Base-by-base conservation (phyloP, 768 basidiomycete genomes). In the Russula ochroleuca region DNA sequence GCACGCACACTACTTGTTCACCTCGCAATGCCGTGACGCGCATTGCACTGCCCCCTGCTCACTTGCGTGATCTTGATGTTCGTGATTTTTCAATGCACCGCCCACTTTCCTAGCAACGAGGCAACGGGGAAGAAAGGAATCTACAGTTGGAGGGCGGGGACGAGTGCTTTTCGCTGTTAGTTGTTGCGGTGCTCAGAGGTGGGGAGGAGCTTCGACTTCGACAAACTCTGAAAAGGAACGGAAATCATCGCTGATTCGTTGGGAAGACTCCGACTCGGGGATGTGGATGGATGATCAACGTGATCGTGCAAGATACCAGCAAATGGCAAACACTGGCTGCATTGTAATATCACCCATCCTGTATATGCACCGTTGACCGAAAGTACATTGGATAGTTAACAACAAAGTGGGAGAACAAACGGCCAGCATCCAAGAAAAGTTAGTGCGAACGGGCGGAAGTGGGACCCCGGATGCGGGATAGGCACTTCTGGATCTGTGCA, bases 401-500 rank as follows among this genome's bases (percentile, higher is more conserved):
- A 47, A 35, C 45, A 14, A 23, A 35, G 10, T 37, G 33, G 21
- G 7, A 48, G 35, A 13, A 35, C 31, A 57, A 35, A 50, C 1
- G 49, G 15, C 8, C 28, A 9, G 28, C 19, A 33, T 51, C 17
- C 8, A 5, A 14, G 21, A 48, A 5, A 48, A 48, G 35, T 35
- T 35, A 35, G 28, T 5, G 28, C 5, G 2, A 5, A 35, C 35
- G 10, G 23, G 49, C 15, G 53, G 17, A 37, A 45, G 59, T 21
- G 40, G 63, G 58, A 60, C 53, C 59, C 53, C 58, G 62, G 56
- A 51, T 41, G 51, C 31, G 15, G 54, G 59, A 56, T 51, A 13
- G 59, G 4, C 57, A 31, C 17, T 35, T 31, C 50, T 59, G 25
- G 51, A 37, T 41, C 61, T 52, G 41, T 54, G 58, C 57, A 63